phyloP scores from a whole-genome alignment of 306 rosid genomes.

The Cicer chorassanicum region DNA sequence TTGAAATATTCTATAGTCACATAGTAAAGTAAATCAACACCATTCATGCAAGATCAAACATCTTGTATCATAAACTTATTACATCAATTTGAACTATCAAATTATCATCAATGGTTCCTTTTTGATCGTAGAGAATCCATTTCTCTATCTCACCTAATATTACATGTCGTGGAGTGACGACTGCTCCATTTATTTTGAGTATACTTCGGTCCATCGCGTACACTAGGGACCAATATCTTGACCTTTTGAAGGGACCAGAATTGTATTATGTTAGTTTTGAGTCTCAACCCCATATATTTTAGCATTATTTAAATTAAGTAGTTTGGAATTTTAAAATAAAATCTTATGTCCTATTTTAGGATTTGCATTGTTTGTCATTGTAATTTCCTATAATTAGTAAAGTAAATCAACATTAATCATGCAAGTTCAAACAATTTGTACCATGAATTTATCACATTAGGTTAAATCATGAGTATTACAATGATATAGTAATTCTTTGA shows the following conservation, averaged over 20 bases:
- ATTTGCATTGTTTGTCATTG: not conserved
- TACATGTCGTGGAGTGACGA: too few relatives aligned
- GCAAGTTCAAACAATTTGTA: not conserved
- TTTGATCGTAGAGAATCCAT: too few relatives aligned
- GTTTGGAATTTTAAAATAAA: not conserved
- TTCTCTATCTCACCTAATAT: too few relatives aligned
- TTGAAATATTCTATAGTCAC: not conserved
- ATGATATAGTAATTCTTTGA: not conserved
- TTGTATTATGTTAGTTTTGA: not conserved
- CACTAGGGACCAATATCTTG: slow-evolving; percentile 18
- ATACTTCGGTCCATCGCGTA: too few relatives aligned
- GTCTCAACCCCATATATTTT: slow-evolving; percentile 16
- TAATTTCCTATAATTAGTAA: not conserved
- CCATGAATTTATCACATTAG: not conserved
- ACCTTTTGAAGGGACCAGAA: slow-evolving; percentile 19
- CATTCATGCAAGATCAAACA: not conserved
- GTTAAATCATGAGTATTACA: not conserved
- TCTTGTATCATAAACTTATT: not conserved
- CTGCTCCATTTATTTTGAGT: too few relatives aligned
- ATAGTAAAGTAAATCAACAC: not conserved
- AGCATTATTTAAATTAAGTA: not conserved
- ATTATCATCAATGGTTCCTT: not conserved
- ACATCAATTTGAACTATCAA: not conserved
- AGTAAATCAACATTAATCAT: not conserved
- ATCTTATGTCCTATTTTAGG: not conserved